These are phyloP conservation scores for Tricholoma terreum DNA, from an alignment of 768 basidiomycete species.

Conservation along the genomic window DNA sequence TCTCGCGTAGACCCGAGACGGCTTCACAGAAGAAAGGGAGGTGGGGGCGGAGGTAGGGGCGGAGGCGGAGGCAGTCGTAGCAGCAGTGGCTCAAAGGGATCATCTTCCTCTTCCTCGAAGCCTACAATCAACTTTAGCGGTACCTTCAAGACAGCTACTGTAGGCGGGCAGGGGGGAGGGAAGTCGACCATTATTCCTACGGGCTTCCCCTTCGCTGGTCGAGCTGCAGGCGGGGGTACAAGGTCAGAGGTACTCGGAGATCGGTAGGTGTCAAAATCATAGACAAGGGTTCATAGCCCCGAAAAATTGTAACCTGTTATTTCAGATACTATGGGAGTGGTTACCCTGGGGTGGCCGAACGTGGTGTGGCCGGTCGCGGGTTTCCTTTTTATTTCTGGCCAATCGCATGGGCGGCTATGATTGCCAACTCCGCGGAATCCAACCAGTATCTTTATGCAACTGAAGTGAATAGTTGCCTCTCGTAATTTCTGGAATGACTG, in stretches of 20 bases:
- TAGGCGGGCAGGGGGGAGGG: conserved; percentile 21
- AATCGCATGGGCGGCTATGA: not conserved
- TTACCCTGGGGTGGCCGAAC: not conserved
- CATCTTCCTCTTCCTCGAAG: not conserved
- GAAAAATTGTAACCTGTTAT: not conserved
- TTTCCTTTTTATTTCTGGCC: conserved; percentile 7
- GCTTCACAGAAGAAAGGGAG: not conserved
- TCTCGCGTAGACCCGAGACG: not conserved
- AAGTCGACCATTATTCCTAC: conserved; percentile 28
- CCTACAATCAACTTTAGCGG: not conserved
- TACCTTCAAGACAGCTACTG: conserved; percentile 11
- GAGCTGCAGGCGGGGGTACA: not conserved
- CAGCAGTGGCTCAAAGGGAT: not conserved
- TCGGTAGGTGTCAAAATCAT: not conserved
- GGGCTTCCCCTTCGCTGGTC: conserved; percentile 31
- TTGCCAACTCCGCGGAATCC: not conserved
- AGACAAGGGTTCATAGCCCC: not conserved
- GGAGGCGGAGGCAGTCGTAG: not conserved
- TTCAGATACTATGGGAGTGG: conserved; percentile 4
- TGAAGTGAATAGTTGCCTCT: not conserved
- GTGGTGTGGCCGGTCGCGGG: not conserved
- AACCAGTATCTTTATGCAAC: not conserved
- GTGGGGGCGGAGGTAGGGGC: not conserved
- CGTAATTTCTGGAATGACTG: not conserved
- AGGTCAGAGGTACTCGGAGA: not conserved